phyloP scores from a whole-genome alignment of 306 rosid species.

The Bauhinia variegata region DNA sequence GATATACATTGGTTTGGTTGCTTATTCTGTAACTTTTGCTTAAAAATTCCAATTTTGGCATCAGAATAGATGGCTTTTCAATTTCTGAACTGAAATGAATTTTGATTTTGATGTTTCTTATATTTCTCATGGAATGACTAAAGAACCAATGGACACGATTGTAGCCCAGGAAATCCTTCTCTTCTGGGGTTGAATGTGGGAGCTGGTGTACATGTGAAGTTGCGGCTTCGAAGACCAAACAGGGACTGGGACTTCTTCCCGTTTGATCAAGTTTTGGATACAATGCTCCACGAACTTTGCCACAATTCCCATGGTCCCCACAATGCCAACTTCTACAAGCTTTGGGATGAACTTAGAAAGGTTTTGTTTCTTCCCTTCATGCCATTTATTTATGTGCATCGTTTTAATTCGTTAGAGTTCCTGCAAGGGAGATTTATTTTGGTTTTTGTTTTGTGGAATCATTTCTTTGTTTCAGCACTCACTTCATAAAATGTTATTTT shows the following conservation, averaged over 20 bases:
- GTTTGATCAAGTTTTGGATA: conserved; percentile 76
- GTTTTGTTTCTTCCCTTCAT: conserved; percentile 39
- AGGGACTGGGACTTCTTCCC: conserved; percentile 71
- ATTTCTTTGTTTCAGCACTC: conserved; percentile 8
- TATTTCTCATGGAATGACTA: conserved; percentile 19
- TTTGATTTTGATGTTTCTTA: not conserved
- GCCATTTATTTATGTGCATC: conserved; percentile 7
- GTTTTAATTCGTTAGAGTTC: conserved; percentile 5
- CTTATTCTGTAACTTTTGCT: not conserved
- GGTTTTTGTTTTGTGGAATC: not conserved
- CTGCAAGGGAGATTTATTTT: not conserved
- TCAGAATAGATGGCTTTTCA: conserved; percentile 7
- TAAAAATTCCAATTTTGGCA: not conserved
- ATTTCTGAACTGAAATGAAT: not conserved
- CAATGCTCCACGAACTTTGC: conserved; percentile 98
- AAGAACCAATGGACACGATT: conserved; percentile 29
- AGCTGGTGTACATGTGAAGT: conserved; percentile 73
- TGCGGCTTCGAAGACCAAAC: conserved; percentile 80
- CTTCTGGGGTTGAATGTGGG: conserved; percentile 87
- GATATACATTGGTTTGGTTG: not conserved
- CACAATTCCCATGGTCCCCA: conserved; percentile 85
- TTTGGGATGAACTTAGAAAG: conserved; percentile 96
- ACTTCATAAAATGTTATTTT: not conserved
- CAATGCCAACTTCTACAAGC: conserved; percentile 83
- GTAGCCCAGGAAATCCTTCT: conserved; percentile 68